Evolutionary conservation across 345 rosid genomes (phyloP), one percentile per base, ranked within the genome.

Genomic region (Sapria himalayana): DNA sequence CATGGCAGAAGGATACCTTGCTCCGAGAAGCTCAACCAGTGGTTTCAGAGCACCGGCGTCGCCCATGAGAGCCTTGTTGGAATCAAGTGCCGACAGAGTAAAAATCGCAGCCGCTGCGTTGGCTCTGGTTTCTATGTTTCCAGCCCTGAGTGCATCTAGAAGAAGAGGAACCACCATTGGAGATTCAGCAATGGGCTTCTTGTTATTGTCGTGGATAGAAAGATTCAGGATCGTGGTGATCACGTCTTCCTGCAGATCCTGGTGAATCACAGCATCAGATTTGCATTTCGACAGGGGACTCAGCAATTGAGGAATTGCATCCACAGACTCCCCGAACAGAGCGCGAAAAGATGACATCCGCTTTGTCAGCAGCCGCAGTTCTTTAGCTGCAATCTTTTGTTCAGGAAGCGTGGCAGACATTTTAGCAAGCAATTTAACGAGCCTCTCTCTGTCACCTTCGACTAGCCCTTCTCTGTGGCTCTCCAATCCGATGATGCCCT

Each of bases 41-140:
- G 84, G 95, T 49, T 61, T 74, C 15, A 89, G 15, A 29, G 80
- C 79, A 39, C 91, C 92, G 0, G 75, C 63, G 50, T 69, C 77
- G 7, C 95, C 98, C 16, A 89, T 69, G 16, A 79, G 75, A 33
- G 40, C 46, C 64, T 89, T 89, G 50, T 82, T 89, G 5, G 91
- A 65, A 57, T 89, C 94, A 4, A 79, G 81, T 5, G 98, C 92
- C 2, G 98, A 70, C 16, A 89, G 46, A 8, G 98, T 82, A 47
- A 89, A 89, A 34, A 89, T 58, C 1, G 95, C 67, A 0, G 98
- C 98, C 18, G 98, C 98, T 18, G 98, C 91, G 49, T 89, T 89
- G 54, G 93, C 72, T 47, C 72, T 79, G 0, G 93, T 76, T 23
- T 74, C 74, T 4, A 82, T 55, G 0, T 74, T 71, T 32, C 84